A percentile compares a stretch with the other conserved stretches of the same genome.
Evolutionary conservation across 164 flowering plant genomes (phyloP).

Genomic region (Brasenia schreberi): DNA sequence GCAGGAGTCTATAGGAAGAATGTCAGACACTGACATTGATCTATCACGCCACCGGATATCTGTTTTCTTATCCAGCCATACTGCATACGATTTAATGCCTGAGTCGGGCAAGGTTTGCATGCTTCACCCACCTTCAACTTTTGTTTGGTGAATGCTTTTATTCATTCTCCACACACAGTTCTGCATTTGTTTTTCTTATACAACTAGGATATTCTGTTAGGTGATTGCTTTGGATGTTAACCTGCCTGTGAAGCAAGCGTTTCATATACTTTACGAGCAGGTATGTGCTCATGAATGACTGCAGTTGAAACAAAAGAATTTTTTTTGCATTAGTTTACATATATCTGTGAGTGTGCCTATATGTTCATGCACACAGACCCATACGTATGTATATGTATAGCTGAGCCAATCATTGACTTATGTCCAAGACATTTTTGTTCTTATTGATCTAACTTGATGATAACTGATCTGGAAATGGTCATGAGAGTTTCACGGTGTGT

Average conservation of each 20-base stretch:
- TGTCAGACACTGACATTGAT: conserved; percentile 60
- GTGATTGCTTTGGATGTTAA: conserved; percentile 73
- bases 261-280: conserved; percentile 87
- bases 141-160: conserved; percentile 3
- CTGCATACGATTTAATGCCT: conserved; percentile 84
- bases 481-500: too few relatives aligned
- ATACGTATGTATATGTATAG: too few relatives aligned
- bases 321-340: too few relatives aligned
- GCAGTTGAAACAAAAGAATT: too few relatives aligned
- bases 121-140: conserved; percentile 12
- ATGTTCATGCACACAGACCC: too few relatives aligned
- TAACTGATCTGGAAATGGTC: too few relatives aligned
- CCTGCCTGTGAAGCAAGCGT: conserved; percentile 90
- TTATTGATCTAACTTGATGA: too few relatives aligned
- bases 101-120: conserved; percentile 80
- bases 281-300: conserved; percentile 16
- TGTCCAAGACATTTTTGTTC: too few relatives aligned
- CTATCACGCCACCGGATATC: conserved; percentile 63
- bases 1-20: conserved; percentile 33
- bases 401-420: too few relatives aligned
- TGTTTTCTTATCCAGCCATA: conserved; percentile 52
- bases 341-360: too few relatives aligned
- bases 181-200: conserved; percentile 2
- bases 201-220: conserved; percentile 20
- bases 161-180: neutral